Evolutionary conservation across 129 eudicot species (phyloP).

Genomic region (Tanacetum coccineum): DNA sequence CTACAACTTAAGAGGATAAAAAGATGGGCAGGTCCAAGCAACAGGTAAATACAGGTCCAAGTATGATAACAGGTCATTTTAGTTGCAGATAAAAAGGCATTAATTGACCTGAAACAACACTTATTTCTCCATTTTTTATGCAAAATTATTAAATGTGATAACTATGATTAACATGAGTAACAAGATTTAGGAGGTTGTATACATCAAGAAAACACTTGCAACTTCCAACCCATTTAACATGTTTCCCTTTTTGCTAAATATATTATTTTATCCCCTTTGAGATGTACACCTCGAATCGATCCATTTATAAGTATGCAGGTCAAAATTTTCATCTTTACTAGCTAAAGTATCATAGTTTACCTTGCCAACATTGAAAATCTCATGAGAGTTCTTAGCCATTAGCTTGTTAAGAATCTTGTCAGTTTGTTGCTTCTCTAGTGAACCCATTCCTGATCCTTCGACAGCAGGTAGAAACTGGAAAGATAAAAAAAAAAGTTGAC

Average conservation of each 20-base stretch:
- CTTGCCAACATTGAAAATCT: slow-evolving; percentile 72
- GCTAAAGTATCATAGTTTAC: slow-evolving; percentile 21
- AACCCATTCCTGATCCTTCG: slow-evolving; percentile 89
- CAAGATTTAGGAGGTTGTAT: neutral
- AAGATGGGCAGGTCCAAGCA: no score
- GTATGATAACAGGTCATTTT: neutral
- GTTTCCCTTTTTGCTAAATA: neutral
- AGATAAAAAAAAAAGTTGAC: neutral
- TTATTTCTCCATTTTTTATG: neutral
- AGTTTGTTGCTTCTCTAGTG: slow-evolving; percentile 74
- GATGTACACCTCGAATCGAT: no score
- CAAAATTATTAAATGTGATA: no score
- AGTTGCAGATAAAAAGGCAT: no score
- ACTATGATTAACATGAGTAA: neutral
- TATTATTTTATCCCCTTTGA: neutral
- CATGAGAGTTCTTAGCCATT: slow-evolving; percentile 70
- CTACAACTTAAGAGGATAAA: neutral
- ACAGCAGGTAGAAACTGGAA: slow-evolving; percentile 78
- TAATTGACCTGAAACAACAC: neutral
- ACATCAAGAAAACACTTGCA: neutral
- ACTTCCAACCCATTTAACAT: neutral
- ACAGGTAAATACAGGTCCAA: no score
- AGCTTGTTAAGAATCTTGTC: slow-evolving; percentile 83
- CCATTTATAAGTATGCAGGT: neutral
- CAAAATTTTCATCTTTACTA: neutral